Conservation (phyloP, 2,329 filamentous ascomycete species). For the Cytospora chrysosperma region DNA sequence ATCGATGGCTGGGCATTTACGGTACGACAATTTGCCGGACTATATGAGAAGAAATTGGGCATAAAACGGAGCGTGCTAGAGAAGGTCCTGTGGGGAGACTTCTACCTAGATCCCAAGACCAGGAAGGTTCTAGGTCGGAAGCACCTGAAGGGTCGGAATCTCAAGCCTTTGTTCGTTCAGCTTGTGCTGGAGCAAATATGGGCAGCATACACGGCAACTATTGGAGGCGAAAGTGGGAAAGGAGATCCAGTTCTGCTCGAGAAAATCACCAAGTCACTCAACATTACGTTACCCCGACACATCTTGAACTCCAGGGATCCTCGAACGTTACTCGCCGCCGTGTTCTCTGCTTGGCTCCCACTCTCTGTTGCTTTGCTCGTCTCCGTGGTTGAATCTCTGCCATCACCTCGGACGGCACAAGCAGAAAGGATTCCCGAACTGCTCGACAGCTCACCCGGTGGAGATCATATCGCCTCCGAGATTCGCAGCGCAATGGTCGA, state of each 20-base stretch:
- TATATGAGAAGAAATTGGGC: conserved; percentile 96
- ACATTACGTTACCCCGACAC: conserved; percentile 80
- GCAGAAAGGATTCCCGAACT: conserved; percentile 75
- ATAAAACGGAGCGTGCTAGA: conserved; percentile 87
- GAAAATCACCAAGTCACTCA: conserved; percentile 92
- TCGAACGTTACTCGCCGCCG: conserved; percentile 75
- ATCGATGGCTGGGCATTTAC: conserved; percentile 99
- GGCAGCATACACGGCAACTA: conserved; percentile 91
- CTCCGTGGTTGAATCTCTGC: conserved; percentile 89
- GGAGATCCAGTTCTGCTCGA: conserved; percentile 81
- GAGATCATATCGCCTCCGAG: conserved; percentile 64
- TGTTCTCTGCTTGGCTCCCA: conserved; percentile 89
- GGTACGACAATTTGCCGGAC: conserved; percentile 83
- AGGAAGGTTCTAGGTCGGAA: conserved; percentile 89
- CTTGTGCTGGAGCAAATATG: conserved; percentile 93
- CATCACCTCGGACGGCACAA: conserved; percentile 79
- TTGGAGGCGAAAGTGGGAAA: conserved; percentile 76
- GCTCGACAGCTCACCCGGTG: conserved; percentile 76
- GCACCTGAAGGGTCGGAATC: conserved; percentile 83
- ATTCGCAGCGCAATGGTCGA: conserved; percentile 79
- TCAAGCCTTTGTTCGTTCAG: conserved; percentile 98
- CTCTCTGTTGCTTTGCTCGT: conserved; percentile 90
- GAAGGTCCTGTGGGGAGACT: conserved; percentile 95
- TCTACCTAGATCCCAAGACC: conserved; percentile 93
- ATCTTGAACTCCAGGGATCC: conserved; percentile 81